phyloP scores from a whole-genome alignment of 2,329 filamentous ascomycete genomes.

The Ophiosphaerella narmari region DNA sequence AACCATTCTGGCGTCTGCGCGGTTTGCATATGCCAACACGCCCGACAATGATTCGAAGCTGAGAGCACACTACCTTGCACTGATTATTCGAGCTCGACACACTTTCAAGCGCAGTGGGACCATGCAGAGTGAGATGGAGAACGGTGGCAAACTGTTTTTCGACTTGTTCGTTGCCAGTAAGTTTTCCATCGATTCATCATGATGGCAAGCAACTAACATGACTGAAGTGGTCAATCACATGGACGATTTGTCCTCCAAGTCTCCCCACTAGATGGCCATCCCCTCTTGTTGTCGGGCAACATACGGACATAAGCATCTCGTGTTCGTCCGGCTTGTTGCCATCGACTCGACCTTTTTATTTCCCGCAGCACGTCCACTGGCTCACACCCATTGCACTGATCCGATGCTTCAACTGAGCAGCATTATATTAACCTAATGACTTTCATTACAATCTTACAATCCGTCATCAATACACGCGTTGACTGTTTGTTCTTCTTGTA shows the following conservation, averaged over 20 bases:
- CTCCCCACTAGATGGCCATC: slow-evolving; percentile 32
- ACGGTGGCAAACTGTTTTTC: slow-evolving; percentile 86
- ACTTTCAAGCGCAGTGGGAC: slow-evolving; percentile 94
- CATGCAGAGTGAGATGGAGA: slow-evolving; percentile 94
- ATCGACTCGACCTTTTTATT: slow-evolving; percentile 11
- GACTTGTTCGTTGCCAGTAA: slow-evolving; percentile 81
- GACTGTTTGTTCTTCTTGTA: slow-evolving; percentile 36
- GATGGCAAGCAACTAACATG: no score
- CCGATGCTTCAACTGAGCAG: background rate
- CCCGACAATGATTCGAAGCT: slow-evolving; percentile 90
- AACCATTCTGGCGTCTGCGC: slow-evolving; percentile 84
- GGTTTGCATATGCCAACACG: slow-evolving; percentile 87
- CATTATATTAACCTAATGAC: slow-evolving; percentile 13
- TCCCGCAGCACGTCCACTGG: background rate
- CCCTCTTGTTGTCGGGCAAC: slow-evolving; percentile 6
- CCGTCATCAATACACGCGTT: slow-evolving; percentile 3
- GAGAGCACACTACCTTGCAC: slow-evolving; percentile 85
- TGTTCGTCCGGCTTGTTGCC: slow-evolving; percentile 23
- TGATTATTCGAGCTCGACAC: slow-evolving; percentile 84
- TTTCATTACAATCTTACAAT: slow-evolving; percentile 6
- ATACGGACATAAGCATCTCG: slow-evolving; percentile 6
- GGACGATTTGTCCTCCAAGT: slow-evolving; percentile 41
- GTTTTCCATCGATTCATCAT: no score
- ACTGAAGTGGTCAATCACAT: slow-evolving; percentile 77
- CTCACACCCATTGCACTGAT: slow-evolving; percentile 3